Percentiles rank a stretch among this genome's conserved stretches.
phyloP scores from a whole-genome alignment of 2,329 filamentous ascomycete genomes.

The Bipolaris zeicola region DNA sequence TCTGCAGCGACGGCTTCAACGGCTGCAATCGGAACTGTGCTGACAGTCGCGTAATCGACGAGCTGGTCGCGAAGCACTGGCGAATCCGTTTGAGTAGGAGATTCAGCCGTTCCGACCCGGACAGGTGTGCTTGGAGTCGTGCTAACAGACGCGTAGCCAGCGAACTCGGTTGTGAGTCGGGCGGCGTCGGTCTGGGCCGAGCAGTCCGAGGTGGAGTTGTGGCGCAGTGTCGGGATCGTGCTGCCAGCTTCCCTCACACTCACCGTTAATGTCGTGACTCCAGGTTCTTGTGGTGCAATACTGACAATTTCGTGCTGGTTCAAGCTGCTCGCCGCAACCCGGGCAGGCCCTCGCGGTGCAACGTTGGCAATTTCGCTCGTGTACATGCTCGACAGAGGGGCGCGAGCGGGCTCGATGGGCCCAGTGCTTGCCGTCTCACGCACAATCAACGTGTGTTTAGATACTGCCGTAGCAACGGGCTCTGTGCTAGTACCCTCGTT shows the following conservation, averaged over 20 bases:
- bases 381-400: neutral
- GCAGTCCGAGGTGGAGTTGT: neutral
- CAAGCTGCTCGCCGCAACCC: neutral
- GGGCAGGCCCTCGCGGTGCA: neutral
- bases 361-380: neutral
- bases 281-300: conserved; percentile 2
- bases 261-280: neutral
- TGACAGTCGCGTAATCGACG: neutral
- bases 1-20: neutral
- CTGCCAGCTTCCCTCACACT: conserved; percentile 6
- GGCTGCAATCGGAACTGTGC: neutral
- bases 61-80: conserved; percentile 7
- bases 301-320: neutral
- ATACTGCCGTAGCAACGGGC: neutral
- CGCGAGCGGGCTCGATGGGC: conserved; percentile 2
- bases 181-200: conserved; percentile 12
- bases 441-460: neutral
- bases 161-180: conserved; percentile 3
- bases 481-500: neutral
- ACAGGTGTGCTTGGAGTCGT: neutral
- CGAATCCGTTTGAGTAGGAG: conserved; percentile 12
- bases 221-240: conserved; percentile 6
- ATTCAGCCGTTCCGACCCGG: neutral
- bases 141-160: neutral
- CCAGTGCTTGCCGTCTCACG: neutral